A percentile compares a stretch with the other conserved stretches of the same genome.
Conservation (phyloP, 176 grass and related monocot species). For the Stipa capillata region DNA sequence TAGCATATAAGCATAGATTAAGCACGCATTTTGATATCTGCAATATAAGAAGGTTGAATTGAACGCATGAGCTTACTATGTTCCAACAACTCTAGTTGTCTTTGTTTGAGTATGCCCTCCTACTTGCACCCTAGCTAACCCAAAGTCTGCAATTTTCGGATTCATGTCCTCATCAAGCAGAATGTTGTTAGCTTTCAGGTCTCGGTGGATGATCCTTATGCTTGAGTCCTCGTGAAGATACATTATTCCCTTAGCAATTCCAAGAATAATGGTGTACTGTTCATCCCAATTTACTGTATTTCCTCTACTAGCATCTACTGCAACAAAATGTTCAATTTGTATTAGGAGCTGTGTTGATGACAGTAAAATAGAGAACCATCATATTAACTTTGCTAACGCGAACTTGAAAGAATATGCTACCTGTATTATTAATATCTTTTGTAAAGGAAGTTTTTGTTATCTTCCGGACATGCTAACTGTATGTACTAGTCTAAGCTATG, state of each 20-base stretch:
- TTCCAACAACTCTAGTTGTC: conserved; percentile 29
- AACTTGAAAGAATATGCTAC: background rate
- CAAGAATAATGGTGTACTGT: conserved; percentile 25
- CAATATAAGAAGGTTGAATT: background rate
- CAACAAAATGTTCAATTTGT: background rate
- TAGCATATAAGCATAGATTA: background rate
- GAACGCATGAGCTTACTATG: conserved; percentile 20
- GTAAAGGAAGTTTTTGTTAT: too few species aligned
- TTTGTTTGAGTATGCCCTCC: conserved; percentile 3
- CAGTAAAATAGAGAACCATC: background rate
- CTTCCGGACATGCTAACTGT: background rate
- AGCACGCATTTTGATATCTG: background rate
- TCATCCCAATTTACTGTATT: conserved; percentile 13
- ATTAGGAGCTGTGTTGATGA: background rate
- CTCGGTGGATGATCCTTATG: conserved; percentile 39
- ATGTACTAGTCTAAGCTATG: background rate
- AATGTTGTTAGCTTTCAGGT: conserved; percentile 40
- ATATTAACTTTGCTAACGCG: background rate
- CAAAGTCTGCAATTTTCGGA: conserved; percentile 38
- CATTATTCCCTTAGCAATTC: conserved; percentile 36
- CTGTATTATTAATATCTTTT: too few species aligned
- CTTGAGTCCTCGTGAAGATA: conserved; percentile 48
- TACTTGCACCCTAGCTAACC: conserved; percentile 25
- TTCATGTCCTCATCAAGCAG: conserved; percentile 17
- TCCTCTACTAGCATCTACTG: conserved; percentile 7